These are phyloP conservation scores for Moniliophthora roreri DNA, from an alignment of 1,284 basidiomycete genomes.

Conservation along the genomic window DNA sequence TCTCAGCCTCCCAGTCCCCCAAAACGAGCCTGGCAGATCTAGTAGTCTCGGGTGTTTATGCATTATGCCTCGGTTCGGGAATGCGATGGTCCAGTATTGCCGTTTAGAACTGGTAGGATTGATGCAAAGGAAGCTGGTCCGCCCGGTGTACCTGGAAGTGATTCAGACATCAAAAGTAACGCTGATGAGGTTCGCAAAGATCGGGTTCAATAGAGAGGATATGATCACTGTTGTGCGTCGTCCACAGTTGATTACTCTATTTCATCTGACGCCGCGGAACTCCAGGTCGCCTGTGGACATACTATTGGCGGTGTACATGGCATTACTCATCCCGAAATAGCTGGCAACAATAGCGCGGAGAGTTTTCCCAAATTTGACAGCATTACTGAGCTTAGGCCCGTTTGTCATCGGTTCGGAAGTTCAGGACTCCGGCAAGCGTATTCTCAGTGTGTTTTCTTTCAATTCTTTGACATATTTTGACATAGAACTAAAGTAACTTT, in stretches of 20 bases:
- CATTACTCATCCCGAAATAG: background rate
- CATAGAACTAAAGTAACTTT: background rate
- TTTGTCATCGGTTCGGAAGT: background rate
- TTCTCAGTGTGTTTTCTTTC: background rate
- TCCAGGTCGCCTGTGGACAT: conserved; percentile 8
- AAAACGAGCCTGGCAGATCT: conserved; percentile 3
- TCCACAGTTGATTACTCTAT: background rate
- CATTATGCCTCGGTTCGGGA: background rate
- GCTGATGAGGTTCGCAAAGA: conserved; percentile 1
- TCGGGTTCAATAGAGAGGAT: conserved; percentile 5
- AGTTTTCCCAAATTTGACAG: background rate
- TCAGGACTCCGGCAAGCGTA: background rate
- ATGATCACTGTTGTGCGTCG: conserved; percentile 3
- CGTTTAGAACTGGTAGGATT: conserved; percentile 6
- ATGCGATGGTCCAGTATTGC: conserved; percentile 7
- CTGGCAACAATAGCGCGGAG: background rate
- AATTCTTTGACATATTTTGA: background rate
- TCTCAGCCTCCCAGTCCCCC: background rate
- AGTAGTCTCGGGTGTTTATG: background rate
- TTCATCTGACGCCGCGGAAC: background rate
- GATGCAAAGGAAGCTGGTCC: conserved; percentile 6
- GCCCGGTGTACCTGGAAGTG: conserved; percentile 2
- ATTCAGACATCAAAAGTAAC: conserved; percentile 1
- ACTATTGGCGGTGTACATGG: conserved; percentile 4
- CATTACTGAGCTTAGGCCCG: background rate